Conservation (phyloP, 176 grass and related monocot genomes). For the Thalia dealbata region DNA sequence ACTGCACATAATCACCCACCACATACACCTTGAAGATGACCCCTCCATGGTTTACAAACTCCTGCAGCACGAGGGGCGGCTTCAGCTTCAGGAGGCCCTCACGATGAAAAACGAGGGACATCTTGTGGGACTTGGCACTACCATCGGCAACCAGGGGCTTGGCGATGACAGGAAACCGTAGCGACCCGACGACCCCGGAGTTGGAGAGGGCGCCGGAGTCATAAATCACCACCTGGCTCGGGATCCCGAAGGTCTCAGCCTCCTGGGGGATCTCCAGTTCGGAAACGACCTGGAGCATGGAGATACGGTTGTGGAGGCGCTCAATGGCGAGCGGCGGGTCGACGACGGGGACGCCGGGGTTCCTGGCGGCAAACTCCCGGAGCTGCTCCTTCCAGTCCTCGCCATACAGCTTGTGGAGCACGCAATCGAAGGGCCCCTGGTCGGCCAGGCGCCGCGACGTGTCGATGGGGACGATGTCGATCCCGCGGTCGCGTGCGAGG, state of each 20-base stretch:
- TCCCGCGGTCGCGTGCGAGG: conserved; percentile 35
- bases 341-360: conserved; percentile 48
- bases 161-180: conserved; percentile 81
- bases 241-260: conserved; percentile 65
- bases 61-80: conserved; percentile 80
- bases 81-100: conserved; percentile 53
- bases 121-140: conserved; percentile 70
- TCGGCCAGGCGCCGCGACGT: conserved; percentile 36
- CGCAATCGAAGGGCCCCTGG: conserved; percentile 78
- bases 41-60: conserved; percentile 93
- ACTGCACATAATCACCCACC: conserved; percentile 64
- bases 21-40: conserved; percentile 97
- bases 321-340: conserved; percentile 69
- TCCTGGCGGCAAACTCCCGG: conserved; percentile 35
- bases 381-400: conserved; percentile 72
- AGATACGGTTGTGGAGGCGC: conserved; percentile 87
- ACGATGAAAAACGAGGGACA: conserved; percentile 60
- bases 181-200: conserved; percentile 50
- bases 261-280: conserved; percentile 46
- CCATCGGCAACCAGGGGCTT: conserved; percentile 83
- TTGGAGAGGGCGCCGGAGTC: conserved; percentile 43
- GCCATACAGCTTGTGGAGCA: conserved; percentile 80
- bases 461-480: conserved; percentile 67
- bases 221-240: conserved; percentile 75
- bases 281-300: conserved; percentile 93